Evolutionary conservation across 768 basidiomycete species (phyloP), one percentile per base, ranked within the genome.

Genomic region (Infundibulicybe gibba): DNA sequence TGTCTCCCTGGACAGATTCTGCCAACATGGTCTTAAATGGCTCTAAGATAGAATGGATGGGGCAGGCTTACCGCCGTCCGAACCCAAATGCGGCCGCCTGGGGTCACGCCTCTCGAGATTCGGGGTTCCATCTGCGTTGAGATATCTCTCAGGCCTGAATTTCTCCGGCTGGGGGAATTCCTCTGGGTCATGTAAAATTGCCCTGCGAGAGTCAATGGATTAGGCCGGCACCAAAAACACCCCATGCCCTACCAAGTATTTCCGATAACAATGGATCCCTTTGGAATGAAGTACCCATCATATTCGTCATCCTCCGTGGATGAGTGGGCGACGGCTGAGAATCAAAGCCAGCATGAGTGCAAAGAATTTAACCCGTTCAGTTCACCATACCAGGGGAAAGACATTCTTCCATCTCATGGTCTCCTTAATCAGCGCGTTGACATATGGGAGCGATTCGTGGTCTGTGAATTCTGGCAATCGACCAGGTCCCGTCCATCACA

Each of bases 401-500:
- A 19, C 35, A 10, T 14, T 14, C 17, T 38, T 14, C 35, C 35
- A 38, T 19, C 35, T 3, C 14, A n/a, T 3, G 17, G 65, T 55
- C 49, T 73, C 73, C 45, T 71, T 69, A 0, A 55, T 49, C 31
- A 75, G 51, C 5, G 65, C 65, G 25, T 64, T 62, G 14, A 68
- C 31, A 45, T 65, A 75, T 3, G 73, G 71, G 15, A 73, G 56
- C 0, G 58, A 55, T 14, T 62, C 62, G 40, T 62, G 58, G 45
- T 72, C 72, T 25, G 57, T 30, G 45, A 71, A 66, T 14, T 59
- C 58, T 45, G 70, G 70, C n/a, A 73, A 65, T 38, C 70, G 60
- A 50, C 66, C 65, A 40, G 54, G 51, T 37, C 63, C n/a, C n/a
- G n/a, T n/a, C 66, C 40, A 70, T 15, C 19, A 71, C 56, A 32